Evolutionary conservation across 441 rosid genomes (phyloP), one percentile per base, ranked within the genome.

Genomic region (Viola pubescens): DNA sequence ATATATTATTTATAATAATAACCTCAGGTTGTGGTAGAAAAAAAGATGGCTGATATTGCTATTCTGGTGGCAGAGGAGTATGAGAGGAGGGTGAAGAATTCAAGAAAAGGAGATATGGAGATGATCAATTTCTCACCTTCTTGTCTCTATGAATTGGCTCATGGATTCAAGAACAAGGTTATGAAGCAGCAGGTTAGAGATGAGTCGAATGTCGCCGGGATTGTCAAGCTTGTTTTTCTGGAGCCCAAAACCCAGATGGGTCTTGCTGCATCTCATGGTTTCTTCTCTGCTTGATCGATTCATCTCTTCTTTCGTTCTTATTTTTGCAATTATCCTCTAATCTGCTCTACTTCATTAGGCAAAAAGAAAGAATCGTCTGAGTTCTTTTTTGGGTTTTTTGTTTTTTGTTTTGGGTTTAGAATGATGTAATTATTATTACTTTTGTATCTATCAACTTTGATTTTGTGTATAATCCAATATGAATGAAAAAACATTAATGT

Each of bases 61-160:
- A 71, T 84, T 19, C 54, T 84, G 60, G 85, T 81, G 6, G 85
- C 79, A 0, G 90, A 84, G 63, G 90, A 84, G 64, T 72, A 84
- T 39, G 87, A 80, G 48, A 78, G 81, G 79, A 73, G 81, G 52
- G 37, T 68, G 37, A 81, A 68, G 74, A 38, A 55, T n/a, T 70
- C 70, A 26, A 50, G 73, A 56, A 63, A 61, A 12, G 61, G 6
- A 54, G 53, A 39, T n/a, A 3, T 40, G 49, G 55, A 57, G 59
- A 4, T 26, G 34, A 2, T 46, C 2, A 52, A 52, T 5, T 57
- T 53, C 61, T 41, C 0, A 8, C 19, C 14, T 57, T 49, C 68
- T 10, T 14, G 34, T 34, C 59, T 48, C n/a, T 60, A 63, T 9
- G 60, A 11, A 7, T 11, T 67, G 53, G 44, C 65, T 57, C 41